Evolutionary conservation across 106 monocot genomes (phyloP).

Genomic region (Agapanthus africanus): DNA sequence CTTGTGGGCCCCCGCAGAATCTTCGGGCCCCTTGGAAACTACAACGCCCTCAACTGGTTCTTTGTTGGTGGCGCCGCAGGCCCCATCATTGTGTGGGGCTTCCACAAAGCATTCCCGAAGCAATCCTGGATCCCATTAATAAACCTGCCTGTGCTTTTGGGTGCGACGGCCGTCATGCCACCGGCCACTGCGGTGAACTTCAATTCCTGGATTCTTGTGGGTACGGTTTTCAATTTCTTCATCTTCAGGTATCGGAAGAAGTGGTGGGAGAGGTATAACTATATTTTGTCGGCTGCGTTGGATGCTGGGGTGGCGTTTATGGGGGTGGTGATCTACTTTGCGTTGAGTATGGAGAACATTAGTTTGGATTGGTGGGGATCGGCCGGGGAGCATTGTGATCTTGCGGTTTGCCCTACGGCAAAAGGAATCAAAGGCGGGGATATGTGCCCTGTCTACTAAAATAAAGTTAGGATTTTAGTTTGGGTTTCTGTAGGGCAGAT

Average conservation of each 20-base stretch:
- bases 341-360: slow-evolving; percentile 38
- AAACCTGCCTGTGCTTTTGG: slow-evolving; percentile 76
- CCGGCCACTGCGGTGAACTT: slow-evolving; percentile 76
- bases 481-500: no score
- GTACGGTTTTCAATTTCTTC: slow-evolving; percentile 80
- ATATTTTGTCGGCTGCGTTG: no score
- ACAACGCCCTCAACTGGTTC: slow-evolving; percentile 58
- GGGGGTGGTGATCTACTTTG: slow-evolving; percentile 54
- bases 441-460: background rate
- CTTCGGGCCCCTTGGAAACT: slow-evolving; percentile 20
- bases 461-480: no score
- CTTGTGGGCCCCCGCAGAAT: slow-evolving; percentile 24
- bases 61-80: slow-evolving; percentile 63
- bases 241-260: slow-evolving; percentile 63
- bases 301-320: no score
- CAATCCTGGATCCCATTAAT: slow-evolving; percentile 66
- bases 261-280: slow-evolving; percentile 78
- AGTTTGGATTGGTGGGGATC: slow-evolving; percentile 55
- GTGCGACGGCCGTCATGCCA: slow-evolving; percentile 80
- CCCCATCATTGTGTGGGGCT: slow-evolving; percentile 65
- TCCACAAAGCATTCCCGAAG: slow-evolving; percentile 55
- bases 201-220: slow-evolving; percentile 49
- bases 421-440: slow-evolving; percentile 29
- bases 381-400: slow-evolving; percentile 52
- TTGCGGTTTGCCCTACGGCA: slow-evolving; percentile 54